Conservation (phyloP, 176 grass and related monocot genomes). For the Microstegium vimineum region DNA sequence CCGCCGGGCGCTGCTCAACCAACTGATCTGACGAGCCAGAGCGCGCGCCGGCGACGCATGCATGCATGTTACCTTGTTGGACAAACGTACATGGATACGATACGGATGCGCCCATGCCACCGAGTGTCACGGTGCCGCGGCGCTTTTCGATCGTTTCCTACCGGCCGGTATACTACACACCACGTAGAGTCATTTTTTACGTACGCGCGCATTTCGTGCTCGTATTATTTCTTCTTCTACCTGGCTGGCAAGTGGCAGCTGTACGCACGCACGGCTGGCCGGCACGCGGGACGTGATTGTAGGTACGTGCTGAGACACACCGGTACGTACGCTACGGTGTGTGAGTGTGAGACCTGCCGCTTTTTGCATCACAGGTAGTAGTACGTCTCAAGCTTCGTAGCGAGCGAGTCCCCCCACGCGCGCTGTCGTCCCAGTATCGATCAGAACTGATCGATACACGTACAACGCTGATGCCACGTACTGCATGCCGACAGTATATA, state of each 20-base stretch:
- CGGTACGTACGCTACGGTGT: too few relatives aligned
- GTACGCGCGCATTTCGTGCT: not conserved
- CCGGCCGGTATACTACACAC: not conserved
- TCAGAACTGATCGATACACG: not conserved
- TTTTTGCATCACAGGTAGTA: not conserved
- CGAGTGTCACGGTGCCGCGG: not conserved
- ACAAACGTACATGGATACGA: not conserved
- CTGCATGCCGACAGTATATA: not conserved
- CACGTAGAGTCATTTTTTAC: too few relatives aligned
- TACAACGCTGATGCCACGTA: not conserved
- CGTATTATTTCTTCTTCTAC: not conserved
- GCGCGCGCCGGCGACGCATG: not conserved
- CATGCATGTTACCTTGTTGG: conserved; percentile 23
- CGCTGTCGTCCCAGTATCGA: too few relatives aligned
- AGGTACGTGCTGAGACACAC: too few relatives aligned
- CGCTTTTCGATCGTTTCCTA: not conserved
- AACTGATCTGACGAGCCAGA: not conserved
- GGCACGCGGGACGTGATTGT: not conserved
- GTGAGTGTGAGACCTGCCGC: not conserved
- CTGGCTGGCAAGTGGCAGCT: not conserved
- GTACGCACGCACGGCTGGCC: not conserved
- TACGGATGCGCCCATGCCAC: not conserved
- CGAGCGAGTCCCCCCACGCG: not conserved
- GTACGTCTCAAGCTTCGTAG: not conserved
- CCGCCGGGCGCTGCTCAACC: conserved; percentile 23